Conservation (phyloP, 1,284 basidiomycete species). For the Xerocomus nothofagi region DNA sequence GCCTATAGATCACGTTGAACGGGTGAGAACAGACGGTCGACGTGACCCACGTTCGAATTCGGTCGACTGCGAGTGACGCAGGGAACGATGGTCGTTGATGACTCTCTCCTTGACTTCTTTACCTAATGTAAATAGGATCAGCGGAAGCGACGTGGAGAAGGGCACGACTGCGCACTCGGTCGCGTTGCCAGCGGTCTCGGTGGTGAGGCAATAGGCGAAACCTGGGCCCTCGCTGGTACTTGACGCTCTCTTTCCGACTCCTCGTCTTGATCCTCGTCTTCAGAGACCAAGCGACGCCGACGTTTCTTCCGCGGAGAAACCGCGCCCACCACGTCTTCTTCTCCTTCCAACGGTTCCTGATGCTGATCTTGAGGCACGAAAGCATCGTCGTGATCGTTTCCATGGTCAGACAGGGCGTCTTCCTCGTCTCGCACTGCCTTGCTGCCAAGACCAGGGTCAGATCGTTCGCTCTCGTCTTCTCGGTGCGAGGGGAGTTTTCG, state of each 20-base stretch:
- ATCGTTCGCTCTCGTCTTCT: not conserved
- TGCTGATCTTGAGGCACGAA: not conserved
- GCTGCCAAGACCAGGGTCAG: not conserved
- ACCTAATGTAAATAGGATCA: not conserved
- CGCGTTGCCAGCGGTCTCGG: conserved; percentile 1
- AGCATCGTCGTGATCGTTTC: not conserved
- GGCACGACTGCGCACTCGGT: conserved; percentile 4
- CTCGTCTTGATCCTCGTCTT: conserved; percentile 11
- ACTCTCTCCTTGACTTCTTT: conserved; percentile 6
- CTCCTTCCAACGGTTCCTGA: conserved; percentile 6
- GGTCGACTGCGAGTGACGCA: not conserved
- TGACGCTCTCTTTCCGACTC: conserved; percentile 6
- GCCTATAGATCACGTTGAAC: conserved; percentile 8
- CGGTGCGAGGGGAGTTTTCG: not conserved
- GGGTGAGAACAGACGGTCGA: too few species aligned
- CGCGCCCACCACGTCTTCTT: not conserved
- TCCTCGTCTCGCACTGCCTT: not conserved
- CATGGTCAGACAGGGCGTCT: conserved; percentile 5
- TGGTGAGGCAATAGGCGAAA: conserved; percentile 2
- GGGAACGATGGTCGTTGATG: not conserved
- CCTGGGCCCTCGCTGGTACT: not conserved
- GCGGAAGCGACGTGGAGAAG: not conserved
- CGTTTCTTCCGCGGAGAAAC: conserved; percentile 1
- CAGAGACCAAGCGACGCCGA: conserved; percentile 10
- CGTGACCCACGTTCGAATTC: conserved; percentile 12